Evolutionary conservation across 129 eudicot species (phyloP).

Genomic region (Centaurea solstitialis): DNA sequence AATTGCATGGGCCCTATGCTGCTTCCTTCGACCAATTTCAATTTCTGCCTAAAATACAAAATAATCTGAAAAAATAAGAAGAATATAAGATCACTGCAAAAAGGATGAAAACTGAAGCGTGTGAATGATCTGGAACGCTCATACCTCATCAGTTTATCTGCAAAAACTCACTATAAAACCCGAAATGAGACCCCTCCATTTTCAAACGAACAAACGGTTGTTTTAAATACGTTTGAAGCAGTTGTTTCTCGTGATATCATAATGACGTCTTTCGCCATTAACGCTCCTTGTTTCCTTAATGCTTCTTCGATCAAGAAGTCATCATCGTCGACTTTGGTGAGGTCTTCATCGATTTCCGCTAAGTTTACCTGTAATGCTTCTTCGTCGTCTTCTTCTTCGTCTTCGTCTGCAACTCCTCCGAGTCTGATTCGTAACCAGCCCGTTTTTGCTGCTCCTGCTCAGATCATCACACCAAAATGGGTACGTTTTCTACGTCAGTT

Average conservation of each 20-base stretch:
- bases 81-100: slow-evolving; percentile 16
- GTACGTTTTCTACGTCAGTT: slow-evolving; percentile 29
- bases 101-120: slow-evolving; percentile 18
- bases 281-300: slow-evolving; percentile 44
- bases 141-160: slow-evolving; percentile 37
- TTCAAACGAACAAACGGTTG: not conserved
- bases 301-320: slow-evolving; percentile 49
- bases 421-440: slow-evolving; percentile 84
- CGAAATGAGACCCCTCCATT: not conserved
- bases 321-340: slow-evolving; percentile 28
- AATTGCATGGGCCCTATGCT: slow-evolving; percentile 34
- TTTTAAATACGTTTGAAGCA: not conserved
- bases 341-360: slow-evolving; percentile 45
- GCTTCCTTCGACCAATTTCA: not conserved
- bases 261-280: slow-evolving; percentile 48
- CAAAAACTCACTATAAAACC: slow-evolving; percentile 19
- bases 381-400: slow-evolving; percentile 36
- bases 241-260: not conserved
- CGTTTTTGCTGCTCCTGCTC: slow-evolving; percentile 89
- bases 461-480: slow-evolving; percentile 76
- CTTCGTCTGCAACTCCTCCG: slow-evolving; percentile 41
- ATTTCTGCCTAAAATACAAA: slow-evolving; percentile 25
- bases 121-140: slow-evolving; percentile 32
- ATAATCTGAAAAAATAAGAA: slow-evolving; percentile 9
- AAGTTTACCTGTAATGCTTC: slow-evolving; percentile 35